Percentiles rank a stretch among this genome's conserved stretches.
Conservation (phyloP, 2,329 filamentous ascomycete genomes). For the Curvularia hawaiiensis region DNA sequence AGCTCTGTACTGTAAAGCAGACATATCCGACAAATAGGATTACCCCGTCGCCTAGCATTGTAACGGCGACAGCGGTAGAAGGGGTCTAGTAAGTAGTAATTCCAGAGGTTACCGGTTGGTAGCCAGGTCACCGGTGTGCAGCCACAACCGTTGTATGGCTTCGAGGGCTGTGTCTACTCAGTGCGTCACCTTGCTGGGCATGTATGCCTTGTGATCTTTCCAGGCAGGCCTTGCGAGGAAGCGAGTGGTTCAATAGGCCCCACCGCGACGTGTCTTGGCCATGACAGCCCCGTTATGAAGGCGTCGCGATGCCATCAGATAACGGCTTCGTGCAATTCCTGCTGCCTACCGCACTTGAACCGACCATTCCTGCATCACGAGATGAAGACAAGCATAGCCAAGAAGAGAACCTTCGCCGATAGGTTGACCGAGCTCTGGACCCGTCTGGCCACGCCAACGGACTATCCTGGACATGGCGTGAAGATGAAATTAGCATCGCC, state of each 20-base stretch:
- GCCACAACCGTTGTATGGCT: constrained; percentile 22
- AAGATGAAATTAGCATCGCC: constrained; percentile 18
- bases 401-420: constrained; percentile 21
- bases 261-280: background rate
- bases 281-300: constrained; percentile 3
- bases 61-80: constrained; percentile 17
- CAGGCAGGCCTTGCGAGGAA: constrained; percentile 33
- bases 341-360: constrained; percentile 23
- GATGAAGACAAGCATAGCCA: constrained; percentile 36
- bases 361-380: constrained; percentile 36
- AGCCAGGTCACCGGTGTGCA: constrained; percentile 37
- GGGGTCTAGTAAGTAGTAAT: constrained; percentile 20
- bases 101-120: constrained; percentile 11
- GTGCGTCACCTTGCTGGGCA: constrained; percentile 29
- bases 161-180: constrained; percentile 28
- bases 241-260: background rate
- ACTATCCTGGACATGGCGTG: constrained; percentile 22
- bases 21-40: constrained; percentile 28
- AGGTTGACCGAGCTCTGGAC: constrained; percentile 15
- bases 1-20: constrained; percentile 31
- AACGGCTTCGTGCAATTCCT: constrained; percentile 24
- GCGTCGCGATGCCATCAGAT: constrained; percentile 17
- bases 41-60: constrained; percentile 8
- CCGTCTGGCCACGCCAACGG: constrained; percentile 16
- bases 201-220: constrained; percentile 25